phyloP scores from a whole-genome alignment of 805 yeast species.

The Yarrowia keelungensis region DNA sequence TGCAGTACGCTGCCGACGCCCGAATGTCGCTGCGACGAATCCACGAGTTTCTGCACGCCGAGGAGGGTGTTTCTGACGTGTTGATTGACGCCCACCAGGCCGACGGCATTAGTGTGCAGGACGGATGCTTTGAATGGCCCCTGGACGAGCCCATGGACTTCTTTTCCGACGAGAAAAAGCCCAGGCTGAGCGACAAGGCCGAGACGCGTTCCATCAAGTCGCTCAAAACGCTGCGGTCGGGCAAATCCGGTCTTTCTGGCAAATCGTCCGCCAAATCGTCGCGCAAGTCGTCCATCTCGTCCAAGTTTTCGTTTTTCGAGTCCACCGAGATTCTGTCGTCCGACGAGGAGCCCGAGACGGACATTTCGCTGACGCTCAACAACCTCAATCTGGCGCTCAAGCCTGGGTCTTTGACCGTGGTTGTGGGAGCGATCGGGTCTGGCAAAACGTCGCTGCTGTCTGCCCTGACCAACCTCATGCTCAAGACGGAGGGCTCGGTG shows the following conservation, averaged over 20 bases:
- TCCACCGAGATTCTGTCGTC: not conserved
- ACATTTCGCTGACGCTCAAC: conserved; percentile 41
- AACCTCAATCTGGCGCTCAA: not conserved
- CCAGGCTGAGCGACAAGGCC: not conserved
- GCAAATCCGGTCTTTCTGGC: not conserved
- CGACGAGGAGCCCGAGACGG: conserved; percentile 49
- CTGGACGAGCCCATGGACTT: not conserved
- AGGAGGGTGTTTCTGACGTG: conserved; percentile 47
- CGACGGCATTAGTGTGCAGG: conserved; percentile 52
- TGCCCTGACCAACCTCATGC: conserved; percentile 77
- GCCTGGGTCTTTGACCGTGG: conserved; percentile 70
- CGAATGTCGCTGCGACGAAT: conserved; percentile 90
- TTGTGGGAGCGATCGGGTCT: conserved; percentile 82
- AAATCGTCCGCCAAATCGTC: conserved; percentile 20
- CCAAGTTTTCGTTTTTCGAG: conserved; percentile 19
- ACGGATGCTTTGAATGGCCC: conserved; percentile 64
- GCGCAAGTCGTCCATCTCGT: conserved; percentile 7
- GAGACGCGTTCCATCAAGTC: not conserved
- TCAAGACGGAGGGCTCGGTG: conserved; percentile 59
- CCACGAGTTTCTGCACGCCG: conserved; percentile 67
- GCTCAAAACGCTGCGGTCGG: not conserved
- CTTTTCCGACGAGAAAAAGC: not conserved
- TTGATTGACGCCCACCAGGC: conserved; percentile 42
- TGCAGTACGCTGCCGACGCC: conserved; percentile 81
- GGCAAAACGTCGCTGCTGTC: conserved; percentile 78